Evolutionary conservation across 345 rosid genomes (phyloP), one percentile per base, ranked within the genome.

Genomic region (Salix suchowensis): DNA sequence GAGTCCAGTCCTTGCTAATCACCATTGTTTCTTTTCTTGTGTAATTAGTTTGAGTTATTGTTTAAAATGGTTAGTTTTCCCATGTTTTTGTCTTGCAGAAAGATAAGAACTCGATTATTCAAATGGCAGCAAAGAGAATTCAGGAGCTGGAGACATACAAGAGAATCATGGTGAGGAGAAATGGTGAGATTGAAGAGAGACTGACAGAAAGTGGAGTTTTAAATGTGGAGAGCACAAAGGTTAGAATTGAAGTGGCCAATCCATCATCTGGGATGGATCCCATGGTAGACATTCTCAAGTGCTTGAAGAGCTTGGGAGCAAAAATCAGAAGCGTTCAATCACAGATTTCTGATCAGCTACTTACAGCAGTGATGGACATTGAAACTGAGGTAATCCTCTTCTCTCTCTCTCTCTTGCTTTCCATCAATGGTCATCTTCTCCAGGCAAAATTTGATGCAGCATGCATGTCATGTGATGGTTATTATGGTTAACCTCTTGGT

Each of bases 231-330:
- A 85, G 70, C 50, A 84, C 75, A 19, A 87, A 83, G 66, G 75
- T 94, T n/a, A 81, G 54, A 73, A 61, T 91, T 15, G 76, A 61
- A 73, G 40, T 89, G 15, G 72, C 21, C 58, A 86, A 88, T 70
- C 90, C 97, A 4, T 64, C 73, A 6, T 86, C 88, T 66, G 90
- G 93, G 70, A 12, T 85, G 9, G 93, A 91, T 82, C 90, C 92
- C 8, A 85, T 92, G 79, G 1, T 88, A 66, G 91, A 87, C 73
- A 78, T 80, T 75, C 89, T 94, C 18, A 82, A 76, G 23, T 86
- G 82, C 79, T 75, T 91, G 79, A 88, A 87, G 76, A 60, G 71
- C 67, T 52, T 75, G 83, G 90, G 80, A 19, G 72, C 86, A 50
- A 81, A 82, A 42, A 72, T 78, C 67, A 80, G 7, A 19, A 76